These are phyloP conservation scores for Myrmaecium sp. DNA, from an alignment of 2,329 filamentous ascomycete genomes.

Conservation along the genomic window DNA sequence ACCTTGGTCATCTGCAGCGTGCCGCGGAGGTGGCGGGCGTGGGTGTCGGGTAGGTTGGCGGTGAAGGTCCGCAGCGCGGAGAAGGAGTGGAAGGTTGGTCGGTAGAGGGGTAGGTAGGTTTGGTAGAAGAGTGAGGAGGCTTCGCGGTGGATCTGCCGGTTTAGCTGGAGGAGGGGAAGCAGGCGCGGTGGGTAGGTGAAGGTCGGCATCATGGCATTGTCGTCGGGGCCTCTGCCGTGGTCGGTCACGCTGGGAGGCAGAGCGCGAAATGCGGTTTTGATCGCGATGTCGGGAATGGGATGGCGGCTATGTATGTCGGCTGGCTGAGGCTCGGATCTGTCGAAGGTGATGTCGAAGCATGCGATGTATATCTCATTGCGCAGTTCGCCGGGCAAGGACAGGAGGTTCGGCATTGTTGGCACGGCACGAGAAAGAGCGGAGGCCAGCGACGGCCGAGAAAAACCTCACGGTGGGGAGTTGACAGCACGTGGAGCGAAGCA, in stretches of 20 bases:
- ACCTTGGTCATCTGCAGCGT: no score
- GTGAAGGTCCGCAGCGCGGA: no score
- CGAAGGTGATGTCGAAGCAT: slow-evolving; percentile 6
- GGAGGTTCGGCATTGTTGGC: no score
- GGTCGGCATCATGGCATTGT: slow-evolving; percentile 5
- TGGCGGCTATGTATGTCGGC: not conserved
- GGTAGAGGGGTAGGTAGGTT: no score
- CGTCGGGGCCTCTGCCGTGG: not conserved
- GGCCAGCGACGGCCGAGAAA: no score
- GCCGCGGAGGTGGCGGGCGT: no score
- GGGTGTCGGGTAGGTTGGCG: no score
- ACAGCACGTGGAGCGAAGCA: no score
- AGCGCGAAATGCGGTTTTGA: not conserved
- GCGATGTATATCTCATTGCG: slow-evolving; percentile 10
- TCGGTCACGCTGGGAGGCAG: not conserved
- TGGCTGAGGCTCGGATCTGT: slow-evolving; percentile 2
- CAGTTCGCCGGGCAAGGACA: slow-evolving; percentile 10
- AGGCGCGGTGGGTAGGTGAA: slow-evolving; percentile 6
- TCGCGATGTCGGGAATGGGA: not conserved
- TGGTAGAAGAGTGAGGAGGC: slow-evolving; percentile 8
- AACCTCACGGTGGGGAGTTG: no score
- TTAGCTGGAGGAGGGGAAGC: slow-evolving; percentile 11
- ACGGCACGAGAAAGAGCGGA: no score
- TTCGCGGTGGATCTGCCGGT: slow-evolving; percentile 10
- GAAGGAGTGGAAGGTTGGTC: no score